Evolutionary conservation across 1,284 basidiomycete genomes (phyloP).

Genomic region (Polyporus tsugae): DNA sequence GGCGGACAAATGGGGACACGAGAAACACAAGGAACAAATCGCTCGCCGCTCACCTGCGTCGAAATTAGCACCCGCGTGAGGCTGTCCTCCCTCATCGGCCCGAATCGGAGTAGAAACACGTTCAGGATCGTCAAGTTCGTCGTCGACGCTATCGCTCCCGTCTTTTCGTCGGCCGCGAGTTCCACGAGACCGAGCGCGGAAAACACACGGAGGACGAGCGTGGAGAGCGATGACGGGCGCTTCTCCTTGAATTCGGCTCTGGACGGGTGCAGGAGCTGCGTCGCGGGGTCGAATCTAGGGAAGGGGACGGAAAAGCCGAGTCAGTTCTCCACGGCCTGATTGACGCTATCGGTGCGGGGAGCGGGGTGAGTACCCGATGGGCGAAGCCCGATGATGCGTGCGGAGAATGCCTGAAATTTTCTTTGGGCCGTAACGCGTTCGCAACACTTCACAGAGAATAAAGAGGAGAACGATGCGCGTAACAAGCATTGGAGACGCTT

Average conservation of each 20-base stretch:
- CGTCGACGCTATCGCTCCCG: constrained; percentile 67
- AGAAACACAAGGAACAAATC: background rate
- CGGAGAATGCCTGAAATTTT: constrained; percentile 9
- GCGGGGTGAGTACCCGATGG: background rate
- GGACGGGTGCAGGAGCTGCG: constrained; percentile 81
- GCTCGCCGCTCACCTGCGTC: constrained; percentile 62
- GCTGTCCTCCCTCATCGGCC: constrained; percentile 83
- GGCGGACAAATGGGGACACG: background rate
- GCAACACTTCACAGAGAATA: background rate
- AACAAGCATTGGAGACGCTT: background rate
- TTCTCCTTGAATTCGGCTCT: constrained; percentile 65
- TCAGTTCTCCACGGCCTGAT: constrained; percentile 2
- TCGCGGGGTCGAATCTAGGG: constrained; percentile 74
- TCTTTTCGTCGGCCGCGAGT: constrained; percentile 63
- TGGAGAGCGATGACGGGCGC: constrained; percentile 56
- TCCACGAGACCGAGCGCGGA: constrained; percentile 72
- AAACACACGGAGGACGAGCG: constrained; percentile 64
- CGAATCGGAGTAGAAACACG: constrained; percentile 78
- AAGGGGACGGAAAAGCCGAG: constrained; percentile 23
- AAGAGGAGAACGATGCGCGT: background rate
- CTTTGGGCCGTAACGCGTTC: background rate
- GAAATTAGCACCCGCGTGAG: constrained; percentile 78
- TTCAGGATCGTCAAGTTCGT: constrained; percentile 93
- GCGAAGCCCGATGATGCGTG: background rate
- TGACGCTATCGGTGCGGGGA: background rate